Conservation (phyloP, 805 yeast species). For the Hanseniaspora vineae region DNA sequence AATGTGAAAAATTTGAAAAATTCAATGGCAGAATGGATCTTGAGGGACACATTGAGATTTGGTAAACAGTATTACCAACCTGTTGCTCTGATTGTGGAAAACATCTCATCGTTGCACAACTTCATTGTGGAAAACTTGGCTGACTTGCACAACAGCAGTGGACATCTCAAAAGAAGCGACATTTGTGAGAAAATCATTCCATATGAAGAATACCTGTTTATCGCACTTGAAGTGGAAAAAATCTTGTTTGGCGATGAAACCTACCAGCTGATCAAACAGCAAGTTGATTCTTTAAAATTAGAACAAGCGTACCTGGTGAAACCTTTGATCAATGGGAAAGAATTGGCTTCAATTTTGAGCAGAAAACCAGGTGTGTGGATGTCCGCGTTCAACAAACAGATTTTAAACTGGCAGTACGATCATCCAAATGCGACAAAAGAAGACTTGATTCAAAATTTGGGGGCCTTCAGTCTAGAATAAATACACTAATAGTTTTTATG, state of each 20-base stretch:
- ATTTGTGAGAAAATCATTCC: not conserved
- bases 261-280: not conserved
- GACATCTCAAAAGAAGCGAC: not conserved
- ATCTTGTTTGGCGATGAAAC: not conserved
- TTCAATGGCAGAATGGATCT: constrained; percentile 30
- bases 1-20: constrained; percentile 1
- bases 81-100: constrained; percentile 32
- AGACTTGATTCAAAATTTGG: constrained; percentile 28
- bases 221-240: not conserved
- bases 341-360: constrained; percentile 35
- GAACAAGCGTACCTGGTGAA: constrained; percentile 24
- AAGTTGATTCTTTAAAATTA: not conserved
- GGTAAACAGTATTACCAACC: constrained; percentile 43
- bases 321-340: constrained; percentile 69
- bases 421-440: constrained; percentile 43
- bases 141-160: not conserved
- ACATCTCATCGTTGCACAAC: not conserved
- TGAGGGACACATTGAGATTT: constrained; percentile 59
- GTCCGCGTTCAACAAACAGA: constrained; percentile 37
- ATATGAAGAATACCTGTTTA: not conserved
- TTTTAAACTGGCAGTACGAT: constrained; percentile 68
- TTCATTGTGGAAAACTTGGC: not conserved
- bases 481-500: too few relatives aligned
- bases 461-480: too few relatives aligned
- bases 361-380: constrained; percentile 85